Percentiles rank a stretch among this genome's conserved stretches.
These are phyloP conservation scores for Verticillium tricorpus DNA, from an alignment of 2,329 filamentous ascomycete genomes.

Conservation along the genomic window DNA sequence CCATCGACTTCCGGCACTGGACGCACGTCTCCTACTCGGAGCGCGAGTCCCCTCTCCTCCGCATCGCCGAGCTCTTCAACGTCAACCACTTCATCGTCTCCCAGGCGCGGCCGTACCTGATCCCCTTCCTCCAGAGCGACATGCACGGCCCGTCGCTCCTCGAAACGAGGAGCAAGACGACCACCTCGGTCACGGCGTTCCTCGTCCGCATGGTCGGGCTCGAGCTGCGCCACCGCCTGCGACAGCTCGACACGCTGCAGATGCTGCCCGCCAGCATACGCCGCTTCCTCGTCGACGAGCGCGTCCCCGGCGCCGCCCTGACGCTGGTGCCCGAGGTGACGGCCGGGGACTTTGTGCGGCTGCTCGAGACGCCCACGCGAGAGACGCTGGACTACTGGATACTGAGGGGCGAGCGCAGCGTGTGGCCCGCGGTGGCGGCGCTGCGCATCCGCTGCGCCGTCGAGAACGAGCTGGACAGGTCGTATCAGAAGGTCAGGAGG, in stretches of 20 bases:
- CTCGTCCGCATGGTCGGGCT: constrained; percentile 65
- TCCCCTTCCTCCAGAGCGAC: constrained; percentile 78
- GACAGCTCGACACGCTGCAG: constrained; percentile 74
- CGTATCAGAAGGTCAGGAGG: constrained; percentile 74
- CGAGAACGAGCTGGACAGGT: constrained; percentile 81
- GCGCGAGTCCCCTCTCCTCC: constrained; percentile 59
- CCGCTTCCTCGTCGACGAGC: constrained; percentile 77
- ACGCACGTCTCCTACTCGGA: constrained; percentile 61
- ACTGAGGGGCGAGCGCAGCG: constrained; percentile 73
- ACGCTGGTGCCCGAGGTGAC: constrained; percentile 79
- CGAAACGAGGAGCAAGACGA: constrained; percentile 52
- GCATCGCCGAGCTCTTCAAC: constrained; percentile 81
- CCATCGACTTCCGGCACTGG: constrained; percentile 63
- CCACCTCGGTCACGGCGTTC: constrained; percentile 50
- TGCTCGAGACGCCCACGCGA: constrained; percentile 79
- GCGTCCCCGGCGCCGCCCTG: constrained; percentile 70
- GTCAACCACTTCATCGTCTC: constrained; percentile 95
- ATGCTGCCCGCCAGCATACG: constrained; percentile 66
- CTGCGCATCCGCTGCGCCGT: constrained; percentile 78
- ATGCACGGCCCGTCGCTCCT: constrained; percentile 69
- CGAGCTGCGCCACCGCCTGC: constrained; percentile 75
- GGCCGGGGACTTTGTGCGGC: constrained; percentile 65
- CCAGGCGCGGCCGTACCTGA: constrained; percentile 84
- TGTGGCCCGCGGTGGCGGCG: constrained; percentile 85
- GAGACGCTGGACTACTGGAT: constrained; percentile 83